Evolutionary conservation across 352 stramenopile genomes (phyloP), one percentile per base, ranked within the genome.

Genomic region (Globisporangium mamillatum): DNA sequence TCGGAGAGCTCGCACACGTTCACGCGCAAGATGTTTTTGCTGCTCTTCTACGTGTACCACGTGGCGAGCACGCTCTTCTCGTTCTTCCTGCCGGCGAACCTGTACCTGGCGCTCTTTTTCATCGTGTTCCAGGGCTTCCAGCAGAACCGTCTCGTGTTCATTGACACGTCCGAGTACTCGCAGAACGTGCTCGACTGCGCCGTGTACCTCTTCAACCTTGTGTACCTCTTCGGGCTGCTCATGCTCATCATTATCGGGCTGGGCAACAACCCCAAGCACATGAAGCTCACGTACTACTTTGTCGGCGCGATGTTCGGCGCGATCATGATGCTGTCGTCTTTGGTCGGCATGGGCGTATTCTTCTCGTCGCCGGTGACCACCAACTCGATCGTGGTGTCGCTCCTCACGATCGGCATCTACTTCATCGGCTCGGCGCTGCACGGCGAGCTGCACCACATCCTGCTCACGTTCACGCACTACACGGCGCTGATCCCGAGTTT

Each of bases 51-150:
- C 77, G 24, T 91, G 12, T 96, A 94, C 74, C 81, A 95, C 67
- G 63, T 95, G 32, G 52, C 84, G 10, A 88, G 80, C 75, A 93
- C 83, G 52, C 44, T 82, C 7, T 93, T 94, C 38, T 72, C 75
- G 27, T 92, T 85, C 65, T 89, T 94, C 63, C 53, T 94, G 59
- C 86, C 86, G 7, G 86, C 86, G 34, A 96, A 93, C 61, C 71
- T 96, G 64, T 96, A 94, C 68, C 72, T 96, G 16, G 85, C 86
- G 61, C 75, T 96, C 2, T 96, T 78, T 67, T 96, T 93, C 75
- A 88, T 96, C 60, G 87, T 96, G 14, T 94, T 96, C 64, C 84
- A 94, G 71, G 88, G 83, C n/a, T 96, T 96, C 66, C 86, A 93
- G 65, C 76, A 96, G 61, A 94, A 96, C 67, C 84, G 86, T 0